These are phyloP conservation scores for Fusarium liriodendri DNA, from an alignment of 2,329 filamentous ascomycete genomes.

Conservation along the genomic window DNA sequence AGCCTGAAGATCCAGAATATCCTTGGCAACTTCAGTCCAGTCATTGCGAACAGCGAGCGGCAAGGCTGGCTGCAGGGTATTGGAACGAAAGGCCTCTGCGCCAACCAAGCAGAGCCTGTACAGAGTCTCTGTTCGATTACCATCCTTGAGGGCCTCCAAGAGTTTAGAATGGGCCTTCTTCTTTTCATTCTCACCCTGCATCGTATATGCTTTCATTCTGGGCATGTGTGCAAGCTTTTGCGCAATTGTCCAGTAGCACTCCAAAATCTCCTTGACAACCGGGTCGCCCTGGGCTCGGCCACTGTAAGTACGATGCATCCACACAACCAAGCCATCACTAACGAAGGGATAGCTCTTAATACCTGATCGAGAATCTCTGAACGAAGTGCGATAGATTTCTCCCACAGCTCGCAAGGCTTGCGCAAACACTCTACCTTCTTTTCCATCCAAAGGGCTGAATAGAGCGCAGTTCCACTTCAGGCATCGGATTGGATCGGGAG, in stretches of 20 bases:
- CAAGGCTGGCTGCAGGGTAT: slow-evolving; percentile 6
- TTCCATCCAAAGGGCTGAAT: not conserved
- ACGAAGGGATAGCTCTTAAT: no score
- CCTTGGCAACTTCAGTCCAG: slow-evolving; percentile 19
- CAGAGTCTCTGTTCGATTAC: not conserved
- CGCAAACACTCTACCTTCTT: not conserved
- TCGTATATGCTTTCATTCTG: no score
- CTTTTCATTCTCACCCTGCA: not conserved
- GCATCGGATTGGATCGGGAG: no score
- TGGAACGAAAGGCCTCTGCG: not conserved
- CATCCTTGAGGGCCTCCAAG: no score
- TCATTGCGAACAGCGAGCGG: slow-evolving; percentile 22
- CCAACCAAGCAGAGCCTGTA: slow-evolving; percentile 13
- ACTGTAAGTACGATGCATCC: not conserved
- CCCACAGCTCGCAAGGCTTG: not conserved
- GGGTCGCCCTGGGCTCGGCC: no score
- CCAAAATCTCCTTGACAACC: not conserved
- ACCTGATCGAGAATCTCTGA: no score
- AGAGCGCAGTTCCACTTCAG: not conserved
- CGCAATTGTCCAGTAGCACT: slow-evolving; percentile 3
- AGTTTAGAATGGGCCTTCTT: no score
- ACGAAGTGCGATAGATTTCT: not conserved
- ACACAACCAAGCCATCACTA: not conserved
- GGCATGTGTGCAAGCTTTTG: not conserved
- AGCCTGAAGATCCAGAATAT: slow-evolving; percentile 20